Base-by-base conservation (phyloP, 495 filamentous ascomycete genomes). In the Trichoderma gamsii region DNA sequence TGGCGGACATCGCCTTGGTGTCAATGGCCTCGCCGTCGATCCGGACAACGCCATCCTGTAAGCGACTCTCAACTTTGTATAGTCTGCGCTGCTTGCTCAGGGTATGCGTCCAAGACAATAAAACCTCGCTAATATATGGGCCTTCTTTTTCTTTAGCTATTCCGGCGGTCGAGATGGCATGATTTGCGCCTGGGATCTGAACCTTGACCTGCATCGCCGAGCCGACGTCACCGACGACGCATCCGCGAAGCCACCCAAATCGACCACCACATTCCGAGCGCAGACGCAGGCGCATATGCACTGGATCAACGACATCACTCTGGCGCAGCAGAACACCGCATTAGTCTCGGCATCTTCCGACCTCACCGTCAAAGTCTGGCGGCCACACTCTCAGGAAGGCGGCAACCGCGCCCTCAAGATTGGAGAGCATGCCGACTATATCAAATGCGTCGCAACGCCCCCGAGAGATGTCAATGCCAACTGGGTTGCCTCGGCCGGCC, bases 251-350 rank as follows among this genome's bases (percentile, higher is more conserved):
- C 75, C 73, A 66, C 32, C 23, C 49, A 79, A 75, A 69, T 75
- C 73, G 65, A 80, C 74, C 12, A 92, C 92, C 43, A 84, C 83
- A n/a, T 94, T 94, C 76, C 88, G 92, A 68, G 85, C 89, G 63
- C 93, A 97, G 77, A 91, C 93, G n/a, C 93, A 97, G 73, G 96
- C 95, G 15, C 95, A 99, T 76, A 98, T 93, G 35, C 94, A 98
- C 77, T 98, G 95, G 95, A 90, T 99, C 76, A 98, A 98, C 75
- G 94, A 98, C 73, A 91, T 99, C 69, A 86, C 88, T n/a, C 86
- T 98, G 66, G 88, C 90, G 35, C 85, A 93, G 72, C 86, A 89
- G 64, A 91, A 97, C 75, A 84, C 87, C 21, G 92, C 92, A 8
- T 81, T 99, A 13, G 90, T 97, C 9, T 97, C 96, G 13, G 94